Evolutionary conservation across 495 filamentous ascomycete species (phyloP).

Genomic region (Penicillium macrosclerotiorum): DNA sequence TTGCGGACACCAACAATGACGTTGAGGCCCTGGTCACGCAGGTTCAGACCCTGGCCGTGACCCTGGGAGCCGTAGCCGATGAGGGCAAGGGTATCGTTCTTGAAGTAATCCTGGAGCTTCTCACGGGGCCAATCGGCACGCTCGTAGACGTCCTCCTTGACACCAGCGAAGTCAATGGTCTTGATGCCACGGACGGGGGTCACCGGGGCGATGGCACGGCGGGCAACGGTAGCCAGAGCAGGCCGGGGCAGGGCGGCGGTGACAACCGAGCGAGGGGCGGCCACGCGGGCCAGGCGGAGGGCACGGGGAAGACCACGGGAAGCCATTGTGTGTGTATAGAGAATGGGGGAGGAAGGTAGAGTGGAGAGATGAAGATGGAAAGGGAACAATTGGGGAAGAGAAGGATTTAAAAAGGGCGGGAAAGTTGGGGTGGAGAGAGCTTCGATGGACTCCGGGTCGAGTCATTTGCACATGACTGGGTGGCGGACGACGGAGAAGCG

Average conservation of each 20-base stretch:
- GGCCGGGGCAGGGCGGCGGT: constrained; percentile 44
- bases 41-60: constrained; percentile 98
- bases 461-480: constrained; percentile 24
- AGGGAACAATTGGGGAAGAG: constrained; percentile 19
- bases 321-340: constrained; percentile 67
- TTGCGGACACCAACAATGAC: constrained; percentile 98
- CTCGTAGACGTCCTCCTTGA: constrained; percentile 92
- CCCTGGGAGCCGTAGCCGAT: constrained; percentile 99
- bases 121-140: constrained; percentile 97
- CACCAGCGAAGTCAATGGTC: constrained; percentile 82
- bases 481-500: constrained; percentile 40
- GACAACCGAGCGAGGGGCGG: constrained; percentile 55
- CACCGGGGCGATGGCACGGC: constrained; percentile 53
- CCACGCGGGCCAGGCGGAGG: constrained; percentile 72
- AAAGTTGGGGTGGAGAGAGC: constrained; percentile 14
- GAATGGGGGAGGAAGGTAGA: constrained; percentile 16
- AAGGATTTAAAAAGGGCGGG: constrained; percentile 18
- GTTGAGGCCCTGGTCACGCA: constrained; percentile 98
- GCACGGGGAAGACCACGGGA: constrained; percentile 79
- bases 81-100: constrained; percentile 97
- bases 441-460: not conserved
- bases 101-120: constrained; percentile 99
- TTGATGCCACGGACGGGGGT: constrained; percentile 51
- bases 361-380: constrained; percentile 22
- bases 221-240: constrained; percentile 37